Evolutionary conservation across 345 rosid genomes (phyloP), one percentile per base, ranked within the genome.

Genomic region (Murraya paniculata): DNA sequence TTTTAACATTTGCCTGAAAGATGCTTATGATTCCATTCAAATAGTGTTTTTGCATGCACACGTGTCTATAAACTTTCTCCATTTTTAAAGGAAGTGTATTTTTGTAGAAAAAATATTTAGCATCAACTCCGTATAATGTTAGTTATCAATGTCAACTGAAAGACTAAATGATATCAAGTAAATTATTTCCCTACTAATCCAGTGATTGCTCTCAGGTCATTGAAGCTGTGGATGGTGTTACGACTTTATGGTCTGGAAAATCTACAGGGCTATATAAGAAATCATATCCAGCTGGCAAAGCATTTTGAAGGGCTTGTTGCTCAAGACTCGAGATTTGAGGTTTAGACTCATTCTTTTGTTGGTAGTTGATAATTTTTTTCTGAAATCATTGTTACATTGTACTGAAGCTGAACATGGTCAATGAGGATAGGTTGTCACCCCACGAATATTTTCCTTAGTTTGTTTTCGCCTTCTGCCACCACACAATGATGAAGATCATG

Each of bases 201-300:
- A 30, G 16, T 45, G 59, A 73, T 76, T 73, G 33, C 4, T 38
- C 10, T 60, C 81, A 95, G 98, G 79, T 95, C 98, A 73, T 79
- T 95, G 88, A 95, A 95, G 81, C 82, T 93, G 71, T 93, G 98
- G 98, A 91, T 93, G 97, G 97, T 95, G 30, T 83, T 95, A 79
- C 81, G 95, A 57, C 85, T 95, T 31, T 93, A 95, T 81, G 98
- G 98, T 81, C 24, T 88, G 75, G 90, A 91, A 82, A 86, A 83
- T 45, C 90, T 93, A 61, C 95, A 83, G 84, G 58, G 79, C 77
- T 91, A 90, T 74, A 85, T 91, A 77, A 89, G 98, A 84, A 92
- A 89, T 83, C 98, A 95, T 84, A 80, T 95, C 80, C 84, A 86
- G 77, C 83, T 95, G 80, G 98, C 95, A 24, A 85, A 83, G 79